Conservation (phyloP, 768 basidiomycete genomes). For the Suillus subluteus region DNA sequence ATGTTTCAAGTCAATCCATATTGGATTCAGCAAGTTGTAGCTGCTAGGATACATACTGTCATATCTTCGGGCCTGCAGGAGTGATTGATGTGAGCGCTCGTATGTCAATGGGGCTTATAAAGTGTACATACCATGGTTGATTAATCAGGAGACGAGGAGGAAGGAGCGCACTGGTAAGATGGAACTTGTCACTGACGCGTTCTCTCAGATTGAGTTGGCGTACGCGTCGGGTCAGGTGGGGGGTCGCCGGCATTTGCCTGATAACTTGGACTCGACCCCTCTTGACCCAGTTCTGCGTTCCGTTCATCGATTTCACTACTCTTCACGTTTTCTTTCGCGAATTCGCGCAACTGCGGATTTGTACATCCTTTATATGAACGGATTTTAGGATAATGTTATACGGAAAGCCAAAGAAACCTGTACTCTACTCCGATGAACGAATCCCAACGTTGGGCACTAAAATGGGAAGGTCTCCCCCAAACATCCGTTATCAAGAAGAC, state of each 20-base stretch:
- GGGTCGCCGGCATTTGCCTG: conserved; percentile 5
- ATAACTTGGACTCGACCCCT: neutral
- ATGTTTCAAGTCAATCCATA: conserved; percentile 24
- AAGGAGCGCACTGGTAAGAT: neutral
- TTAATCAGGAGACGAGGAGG: conserved; percentile 18
- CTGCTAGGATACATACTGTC: conserved; percentile 68
- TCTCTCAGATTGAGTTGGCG: conserved; percentile 14
- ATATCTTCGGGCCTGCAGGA: conserved; percentile 81
- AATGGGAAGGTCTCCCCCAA: neutral
- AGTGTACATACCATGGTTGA: conserved; percentile 50
- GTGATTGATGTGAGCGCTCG: neutral
- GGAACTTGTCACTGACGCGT: conserved; percentile 28
- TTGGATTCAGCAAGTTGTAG: conserved; percentile 6
- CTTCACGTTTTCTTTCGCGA: neutral
- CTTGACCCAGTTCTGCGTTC: neutral
- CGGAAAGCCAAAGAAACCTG: neutral
- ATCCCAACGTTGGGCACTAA: neutral
- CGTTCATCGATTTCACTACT: neutral
- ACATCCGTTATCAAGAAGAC: neutral
- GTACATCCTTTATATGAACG: neutral
- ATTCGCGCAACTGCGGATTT: neutral
- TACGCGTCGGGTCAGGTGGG: conserved; percentile 24
- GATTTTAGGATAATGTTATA: neutral
- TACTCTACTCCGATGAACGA: neutral
- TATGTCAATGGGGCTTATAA: neutral